Conservation (phyloP, 345 rosid species). For the Crucihimalaya himalaica region DNA sequence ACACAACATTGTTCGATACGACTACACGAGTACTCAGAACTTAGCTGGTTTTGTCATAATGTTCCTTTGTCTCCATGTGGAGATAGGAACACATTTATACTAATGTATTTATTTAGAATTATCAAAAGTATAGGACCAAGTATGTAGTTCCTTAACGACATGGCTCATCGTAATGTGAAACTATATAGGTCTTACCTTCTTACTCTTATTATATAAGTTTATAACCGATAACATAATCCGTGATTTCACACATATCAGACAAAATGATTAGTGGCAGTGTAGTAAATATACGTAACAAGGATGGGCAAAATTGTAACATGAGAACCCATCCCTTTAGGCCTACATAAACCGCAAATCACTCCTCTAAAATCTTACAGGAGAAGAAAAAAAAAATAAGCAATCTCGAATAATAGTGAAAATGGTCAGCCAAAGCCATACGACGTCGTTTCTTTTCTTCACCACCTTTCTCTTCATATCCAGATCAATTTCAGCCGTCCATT, state of each 20-base stretch:
- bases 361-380: background rate
- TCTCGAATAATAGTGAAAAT: conserved; percentile 14
- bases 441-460: conserved; percentile 36
- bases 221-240: conserved; percentile 13
- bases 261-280: conserved; percentile 32
- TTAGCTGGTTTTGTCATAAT: background rate
- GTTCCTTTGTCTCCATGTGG: background rate
- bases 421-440: conserved; percentile 29
- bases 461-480: conserved; percentile 39
- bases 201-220: background rate
- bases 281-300: background rate
- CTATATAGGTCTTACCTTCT: background rate
- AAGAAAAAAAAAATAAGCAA: background rate
- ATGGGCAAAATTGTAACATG: conserved; percentile 12
- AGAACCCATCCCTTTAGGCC: background rate
- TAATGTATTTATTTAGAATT: too few species aligned
- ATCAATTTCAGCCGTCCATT: conserved; percentile 35
- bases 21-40: background rate
- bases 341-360: conserved; percentile 37
- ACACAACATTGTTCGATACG: background rate
- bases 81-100: too few species aligned
- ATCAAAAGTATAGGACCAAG: background rate
- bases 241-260: conserved; percentile 32
- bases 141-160: background rate
- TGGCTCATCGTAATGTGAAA: conserved; percentile 20